Evolutionary conservation across 1,139 yeast genomes (phyloP).

Genomic region (Pichia sp.): DNA sequence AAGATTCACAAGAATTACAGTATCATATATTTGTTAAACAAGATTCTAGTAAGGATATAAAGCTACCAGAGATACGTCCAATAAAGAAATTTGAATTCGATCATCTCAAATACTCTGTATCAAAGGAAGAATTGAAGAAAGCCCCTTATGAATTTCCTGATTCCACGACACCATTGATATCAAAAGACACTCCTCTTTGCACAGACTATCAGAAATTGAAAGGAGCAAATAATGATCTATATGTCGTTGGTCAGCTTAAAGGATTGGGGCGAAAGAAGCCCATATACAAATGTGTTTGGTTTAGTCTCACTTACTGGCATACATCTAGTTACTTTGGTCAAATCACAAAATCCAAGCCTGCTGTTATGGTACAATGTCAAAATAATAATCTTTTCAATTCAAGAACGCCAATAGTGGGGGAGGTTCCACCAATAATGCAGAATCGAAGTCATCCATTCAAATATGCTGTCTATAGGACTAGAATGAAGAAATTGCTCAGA

Average conservation of each 20-base stretch:
- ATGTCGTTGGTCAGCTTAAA: slow-evolving; percentile 5
- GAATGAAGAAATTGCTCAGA: slow-evolving; percentile 39
- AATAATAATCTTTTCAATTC: slow-evolving; percentile 21
- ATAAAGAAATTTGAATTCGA: slow-evolving; percentile 14
- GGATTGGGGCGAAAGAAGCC: slow-evolving; percentile 8
- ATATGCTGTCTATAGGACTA: slow-evolving; percentile 37
- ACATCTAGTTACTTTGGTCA: slow-evolving; percentile 37
- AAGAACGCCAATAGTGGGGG: slow-evolving; percentile 7
- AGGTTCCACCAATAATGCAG: slow-evolving; percentile 24
- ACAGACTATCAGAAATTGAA: slow-evolving; percentile 13
- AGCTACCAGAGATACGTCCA: background rate
- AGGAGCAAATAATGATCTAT: slow-evolving; percentile 24
- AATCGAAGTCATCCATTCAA: slow-evolving; percentile 25
- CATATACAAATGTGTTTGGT: slow-evolving; percentile 28
- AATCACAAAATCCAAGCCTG: slow-evolving; percentile 47
- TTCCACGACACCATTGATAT: slow-evolving; percentile 12
- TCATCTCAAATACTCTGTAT: slow-evolving; percentile 9
- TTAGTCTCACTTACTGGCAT: slow-evolving; percentile 36
- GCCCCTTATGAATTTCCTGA: slow-evolving; percentile 16
- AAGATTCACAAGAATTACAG: too few species aligned
- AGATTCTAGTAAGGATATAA: background rate
- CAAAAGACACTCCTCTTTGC: slow-evolving; percentile 13
- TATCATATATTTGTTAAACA: too few species aligned
- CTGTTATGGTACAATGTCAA: slow-evolving; percentile 29
- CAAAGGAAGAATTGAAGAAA: slow-evolving; percentile 11